Base-by-base conservation (phyloP, 768 basidiomycete genomes). In the Punctularia strigosozonata region DNA sequence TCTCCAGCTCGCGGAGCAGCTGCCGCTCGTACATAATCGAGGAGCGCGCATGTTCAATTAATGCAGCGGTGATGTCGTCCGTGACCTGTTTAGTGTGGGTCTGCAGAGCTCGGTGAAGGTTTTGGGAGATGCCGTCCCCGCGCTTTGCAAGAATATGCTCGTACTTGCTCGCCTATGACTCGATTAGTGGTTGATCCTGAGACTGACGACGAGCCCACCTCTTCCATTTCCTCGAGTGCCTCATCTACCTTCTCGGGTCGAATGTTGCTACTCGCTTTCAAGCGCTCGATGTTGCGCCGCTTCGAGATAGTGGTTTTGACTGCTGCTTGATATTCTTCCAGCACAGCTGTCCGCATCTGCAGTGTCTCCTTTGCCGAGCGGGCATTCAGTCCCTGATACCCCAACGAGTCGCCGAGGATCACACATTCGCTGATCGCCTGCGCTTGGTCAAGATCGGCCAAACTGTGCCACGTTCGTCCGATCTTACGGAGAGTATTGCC, bases 301-400 rank as follows among this genome's bases (percentile, higher is more conserved):
- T 97, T 97, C 17, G 84, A 86, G 47, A 98, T 95, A 7, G 89
- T 83, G 8, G 78, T 75, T 56, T 97, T 98, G 18, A 89, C 89
- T 2, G 94, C 92, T 6, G 79, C 69, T 45, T 95, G 91, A 42
- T 92, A 88, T 57, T 98, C 95, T 52, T 98, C 94, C 43, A 97
- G 63, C 7, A 95, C 88, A 6, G 76, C 75, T 0, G 89, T 87
- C 7, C 95, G 80, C 66, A 91, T 88, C 38, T 78, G 72, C 6
- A 98, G 61, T 0, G 95, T 92, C 57, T 94, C 90, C 57, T 95
- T 97, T 2, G 95, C 95, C 15, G 92, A 88, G 32, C 84, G 73
- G n/a, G 95, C 90, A 52, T 99, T 98, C 63, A 92, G 69, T 15
- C 91, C 87, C 58, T 98, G 92, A 59, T 99, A 99, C 2, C 90